Evolutionary conservation across 306 rosid species (phyloP), one percentile per base, ranked within the genome.

Genomic region (Quercus berberidifolia): DNA sequence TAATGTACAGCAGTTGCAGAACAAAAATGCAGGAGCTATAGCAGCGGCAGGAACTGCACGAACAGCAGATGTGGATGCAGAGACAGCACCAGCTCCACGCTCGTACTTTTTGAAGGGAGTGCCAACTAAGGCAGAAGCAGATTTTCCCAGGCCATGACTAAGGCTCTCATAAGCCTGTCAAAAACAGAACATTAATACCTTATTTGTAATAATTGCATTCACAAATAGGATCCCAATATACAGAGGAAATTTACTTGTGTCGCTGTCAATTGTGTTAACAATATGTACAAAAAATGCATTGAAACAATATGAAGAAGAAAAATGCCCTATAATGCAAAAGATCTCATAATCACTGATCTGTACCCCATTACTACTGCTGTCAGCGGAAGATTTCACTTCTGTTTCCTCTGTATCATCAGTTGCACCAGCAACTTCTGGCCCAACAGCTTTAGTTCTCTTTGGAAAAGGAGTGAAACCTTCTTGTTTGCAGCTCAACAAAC

Each of bases 1-100:
- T 70, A 95, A 78, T 92, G 99, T 57, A 91, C 87, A 75, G 98
- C 99, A 79, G 96, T 92, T 73, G 99, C 98, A 83, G 96, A 95
- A 76, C 99, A 71, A 98, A 91, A 70, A 23, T 23, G 94, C 98
- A 1, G 99, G 99, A 84, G 97, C 94, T 31, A 95, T 89, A 73
- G 98, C 97, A 78, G 99, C 99, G 62, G 89, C 88, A 62, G 98
- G 99, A 72, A 92, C 91, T 23, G 91, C 98, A 71, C 89, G 90
- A 78, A 93, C 92, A 80, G 98, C 99, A 73, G 94, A 86, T 74
- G 94, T 97, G 70, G 92, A 84, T 81, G 97, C 98, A 75, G 98
- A 92, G 62, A 91, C 93, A 5, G 99, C 92, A 57, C 98, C 94
- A 74, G 89, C 90, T 78, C 99, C 99, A 14, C 98, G 92, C 87